Evolutionary conservation across 148 eudicot genomes (phyloP), one percentile per base, ranked within the genome.

Genomic region (Rhododendron henanense): DNA sequence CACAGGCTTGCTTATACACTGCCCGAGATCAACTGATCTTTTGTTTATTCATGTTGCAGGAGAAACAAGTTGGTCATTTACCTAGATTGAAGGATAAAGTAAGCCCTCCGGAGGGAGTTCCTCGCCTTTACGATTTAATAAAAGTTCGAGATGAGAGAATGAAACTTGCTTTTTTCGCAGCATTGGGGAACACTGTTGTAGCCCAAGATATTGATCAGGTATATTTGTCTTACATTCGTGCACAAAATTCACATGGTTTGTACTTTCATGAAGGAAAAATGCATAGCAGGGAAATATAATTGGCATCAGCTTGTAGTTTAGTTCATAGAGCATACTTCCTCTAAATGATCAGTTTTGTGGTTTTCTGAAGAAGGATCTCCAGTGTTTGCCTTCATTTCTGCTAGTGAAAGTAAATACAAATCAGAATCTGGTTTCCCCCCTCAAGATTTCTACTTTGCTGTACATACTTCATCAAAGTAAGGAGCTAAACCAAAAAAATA

Each of bases 131-230:
- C 89, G 98, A 97, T 87, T 89, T 95, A 88, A 88, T 97, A 31
- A 91, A 90, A 84, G 98, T 95, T 79, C 92, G 89, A 85, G 96
- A 97, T 91, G 96, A 93, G 89, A 91, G 95, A 88, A 89, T 97
- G 90, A 97, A 93, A 86, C 95, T 91, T 83, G 98, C 95, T 61
- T 97, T 97, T 87, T 97, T 85, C 88, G 96, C 94, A 82, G 92
- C 96, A 78, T 35, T 97, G 87, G 94, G 98, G 77, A 97, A 95
- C 86, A 97, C 99, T 16, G 92, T 97, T 59, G 98, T 97, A 41
- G 99, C 98, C 25, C 86, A 87, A 85, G 94, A 97, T 89, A 92
- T 93, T 84, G 98, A 97, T 83, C 99, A 95, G 96, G 99, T 94
- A 88, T 18, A 44, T 76, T 81, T 44, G 44, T 61, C 67, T 19